Evolutionary conservation across 805 yeast species (phyloP).

Genomic region (Lachancea fermentati): DNA sequence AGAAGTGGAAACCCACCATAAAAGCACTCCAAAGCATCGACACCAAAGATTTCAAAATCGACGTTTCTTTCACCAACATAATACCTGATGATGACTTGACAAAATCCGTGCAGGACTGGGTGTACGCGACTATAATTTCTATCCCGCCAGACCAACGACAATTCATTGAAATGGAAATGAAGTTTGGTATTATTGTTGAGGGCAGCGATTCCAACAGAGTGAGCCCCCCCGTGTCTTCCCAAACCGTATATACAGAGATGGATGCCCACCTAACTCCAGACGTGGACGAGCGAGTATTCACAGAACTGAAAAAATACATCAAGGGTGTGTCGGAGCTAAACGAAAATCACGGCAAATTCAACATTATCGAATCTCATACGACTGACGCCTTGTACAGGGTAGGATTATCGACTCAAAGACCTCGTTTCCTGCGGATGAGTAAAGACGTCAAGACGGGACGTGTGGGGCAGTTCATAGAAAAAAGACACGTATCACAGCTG

Average conservation of each 20-base stretch:
- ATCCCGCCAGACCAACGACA: conserved; percentile 49
- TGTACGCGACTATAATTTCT: conserved; percentile 72
- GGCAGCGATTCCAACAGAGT: conserved; percentile 57
- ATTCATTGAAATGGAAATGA: conserved; percentile 66
- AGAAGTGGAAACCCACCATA: conserved; percentile 52
- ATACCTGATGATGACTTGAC: conserved; percentile 77
- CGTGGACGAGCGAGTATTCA: conserved; percentile 56
- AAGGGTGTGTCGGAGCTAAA: conserved; percentile 47
- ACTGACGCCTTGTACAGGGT: conserved; percentile 60
- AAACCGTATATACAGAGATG: conserved; percentile 53
- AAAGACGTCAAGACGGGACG: conserved; percentile 65
- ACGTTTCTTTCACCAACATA: conserved; percentile 50
- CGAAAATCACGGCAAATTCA: conserved; percentile 50
- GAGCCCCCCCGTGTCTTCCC: conserved; percentile 61
- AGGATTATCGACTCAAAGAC: conserved; percentile 57
- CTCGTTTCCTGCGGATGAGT: conserved; percentile 59
- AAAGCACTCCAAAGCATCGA: conserved; percentile 31
- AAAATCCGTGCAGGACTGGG: conserved; percentile 81
- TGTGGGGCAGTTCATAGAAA: conserved; percentile 61
- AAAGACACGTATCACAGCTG: conserved; percentile 67
- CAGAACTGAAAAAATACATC: conserved; percentile 49
- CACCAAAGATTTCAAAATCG: conserved; percentile 31
- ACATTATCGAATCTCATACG: conserved; percentile 53
- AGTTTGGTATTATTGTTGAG: conserved; percentile 66
- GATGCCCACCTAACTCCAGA: conserved; percentile 60